Percentiles rank a stretch among this genome's conserved stretches.
phyloP scores from a whole-genome alignment of 2,329 filamentous ascomycete species.

The Verticillium isaacii region DNA sequence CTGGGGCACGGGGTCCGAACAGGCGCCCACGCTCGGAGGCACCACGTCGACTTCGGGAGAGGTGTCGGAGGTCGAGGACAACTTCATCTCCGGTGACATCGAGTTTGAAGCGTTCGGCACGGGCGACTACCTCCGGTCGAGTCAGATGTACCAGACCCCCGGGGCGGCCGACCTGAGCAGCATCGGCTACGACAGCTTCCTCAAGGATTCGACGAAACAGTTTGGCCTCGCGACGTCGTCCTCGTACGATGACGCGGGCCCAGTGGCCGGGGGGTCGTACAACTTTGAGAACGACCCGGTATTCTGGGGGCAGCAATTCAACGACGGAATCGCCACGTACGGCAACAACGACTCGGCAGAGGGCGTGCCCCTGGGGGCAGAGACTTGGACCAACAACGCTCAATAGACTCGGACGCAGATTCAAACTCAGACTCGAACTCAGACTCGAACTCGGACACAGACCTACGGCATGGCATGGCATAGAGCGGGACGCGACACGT shows the following conservation, averaged over 20 bases:
- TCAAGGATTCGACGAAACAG: constrained; percentile 44
- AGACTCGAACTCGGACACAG: neutral
- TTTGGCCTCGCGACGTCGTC: constrained; percentile 31
- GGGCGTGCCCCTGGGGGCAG: constrained; percentile 7
- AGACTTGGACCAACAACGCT: constrained; percentile 7
- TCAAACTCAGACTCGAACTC: neutral
- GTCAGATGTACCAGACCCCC: constrained; percentile 11
- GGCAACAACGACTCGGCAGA: constrained; percentile 23
- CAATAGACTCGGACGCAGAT: neutral
- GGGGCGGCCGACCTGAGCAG: constrained; percentile 37
- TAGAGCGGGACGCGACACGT: neutral
- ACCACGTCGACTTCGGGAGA: constrained; percentile 61
- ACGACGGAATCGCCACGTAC: constrained; percentile 20
- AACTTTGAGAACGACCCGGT: constrained; percentile 48
- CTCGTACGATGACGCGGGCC: constrained; percentile 30
- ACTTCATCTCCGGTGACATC: constrained; percentile 41
- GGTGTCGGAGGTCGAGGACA: constrained; percentile 62
- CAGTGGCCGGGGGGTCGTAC: constrained; percentile 35
- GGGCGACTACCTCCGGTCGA: constrained; percentile 38
- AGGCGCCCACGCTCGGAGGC: constrained; percentile 49
- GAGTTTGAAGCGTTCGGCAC: constrained; percentile 43
- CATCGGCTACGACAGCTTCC: constrained; percentile 53
- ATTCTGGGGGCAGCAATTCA: constrained; percentile 45
- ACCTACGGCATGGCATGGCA: neutral
- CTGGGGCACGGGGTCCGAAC: constrained; percentile 47